phyloP scores from a whole-genome alignment of 371 early-diverging fungal species.

The Mucor circinelloides region DNA sequence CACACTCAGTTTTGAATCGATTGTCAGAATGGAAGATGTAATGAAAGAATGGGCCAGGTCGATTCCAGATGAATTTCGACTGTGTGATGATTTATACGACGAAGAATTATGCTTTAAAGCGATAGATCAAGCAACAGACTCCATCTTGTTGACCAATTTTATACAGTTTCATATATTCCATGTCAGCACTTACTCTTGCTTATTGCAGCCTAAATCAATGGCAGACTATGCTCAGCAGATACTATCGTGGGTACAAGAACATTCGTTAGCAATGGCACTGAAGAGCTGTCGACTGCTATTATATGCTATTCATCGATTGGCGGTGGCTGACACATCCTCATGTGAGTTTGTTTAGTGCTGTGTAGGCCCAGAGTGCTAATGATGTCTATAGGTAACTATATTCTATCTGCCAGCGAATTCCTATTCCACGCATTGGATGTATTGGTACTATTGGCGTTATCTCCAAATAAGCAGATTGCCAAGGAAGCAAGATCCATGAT shows the following conservation, averaged over 20 bases:
- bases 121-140: neutral
- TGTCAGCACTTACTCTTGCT: slow-evolving; percentile 5
- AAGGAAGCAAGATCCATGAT: slow-evolving; percentile 8
- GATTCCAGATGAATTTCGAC: slow-evolving; percentile 5
- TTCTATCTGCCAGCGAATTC: neutral
- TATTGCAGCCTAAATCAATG: slow-evolving; percentile 16
- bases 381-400: slow-evolving; percentile 7
- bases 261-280: neutral
- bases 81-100: slow-evolving; percentile 11
- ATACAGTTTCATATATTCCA: slow-evolving; percentile 6
- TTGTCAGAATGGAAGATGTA: slow-evolving; percentile 9
- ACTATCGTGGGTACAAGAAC: slow-evolving; percentile 8
- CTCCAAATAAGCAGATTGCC: neutral
- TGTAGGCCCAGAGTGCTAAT: neutral
- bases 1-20: slow-evolving; percentile 18
- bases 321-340: neutral
- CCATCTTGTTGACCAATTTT: slow-evolving; percentile 1
- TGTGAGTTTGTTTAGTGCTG: neutral
- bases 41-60: slow-evolving; percentile 3
- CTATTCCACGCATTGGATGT: slow-evolving; percentile 12
- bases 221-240: neutral
- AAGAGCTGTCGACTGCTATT: slow-evolving; percentile 2
- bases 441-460: neutral
- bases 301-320: slow-evolving; percentile 4
- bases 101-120: neutral